Evolutionary conservation across 129 eudicot genomes (phyloP), one percentile per base, ranked within the genome.

Genomic region (Saposhnikovia divaricata): DNA sequence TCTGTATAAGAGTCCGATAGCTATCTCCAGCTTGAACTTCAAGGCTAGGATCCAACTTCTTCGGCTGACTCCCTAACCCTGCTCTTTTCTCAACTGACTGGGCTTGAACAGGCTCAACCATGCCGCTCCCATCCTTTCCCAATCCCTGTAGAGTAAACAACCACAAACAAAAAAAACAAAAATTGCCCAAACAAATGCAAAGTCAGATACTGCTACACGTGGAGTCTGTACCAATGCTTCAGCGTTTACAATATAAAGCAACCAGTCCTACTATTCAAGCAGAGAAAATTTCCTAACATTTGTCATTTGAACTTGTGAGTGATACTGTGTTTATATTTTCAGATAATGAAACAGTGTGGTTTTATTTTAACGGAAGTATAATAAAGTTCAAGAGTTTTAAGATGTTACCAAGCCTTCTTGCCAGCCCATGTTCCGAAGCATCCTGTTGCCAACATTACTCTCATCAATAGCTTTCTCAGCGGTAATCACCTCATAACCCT

Each of bases 371-470:
- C 4, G 47, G 27, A 61, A 79, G 18, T 31, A 37, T 77, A 76
- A 78, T 6, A 50, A 71, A 59, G 69, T 59, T 31, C 76, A 76
- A 86, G 89, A 80, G 71, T 45, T 75, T 75, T 75, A 85, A 69
- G 1, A 78, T 70, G 80, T 86, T 95, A 95, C 99, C 96, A 82
- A 90, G 92, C 99, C 99, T 87, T 95, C 97, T 61, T 92, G 96
- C 99, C 99, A 95, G 75, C 99, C 99, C 99, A 95, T 95, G 88
- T 61, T 95, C 79, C 99, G 96, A 23, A 95, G 99, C 97, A 95
- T 95, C 73, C 95, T 89, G 77, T 95, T 95, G 73, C 99, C 99
- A 59, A 95, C 97, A 83, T 95, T 95, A 80, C 81, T 92, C 82
- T 95, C 99, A 79, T 95, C 97, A 72, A 95, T 89, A 28, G 99